Evolutionary conservation across 2,329 filamentous ascomycete species (phyloP).

Genomic region (Aspergillus pseudoterreus): DNA sequence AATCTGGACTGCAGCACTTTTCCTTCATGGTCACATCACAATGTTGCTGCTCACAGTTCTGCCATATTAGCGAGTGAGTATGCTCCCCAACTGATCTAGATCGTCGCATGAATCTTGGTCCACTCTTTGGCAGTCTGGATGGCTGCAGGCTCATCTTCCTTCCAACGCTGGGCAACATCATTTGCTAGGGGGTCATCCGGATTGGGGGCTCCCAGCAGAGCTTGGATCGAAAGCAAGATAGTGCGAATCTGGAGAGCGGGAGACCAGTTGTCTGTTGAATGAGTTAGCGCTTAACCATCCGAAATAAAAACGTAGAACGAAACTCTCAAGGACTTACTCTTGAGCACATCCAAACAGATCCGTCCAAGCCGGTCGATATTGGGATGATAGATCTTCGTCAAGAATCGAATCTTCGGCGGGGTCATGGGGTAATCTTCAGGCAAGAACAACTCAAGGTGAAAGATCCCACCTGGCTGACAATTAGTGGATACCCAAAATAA

Average conservation of each 20-base stretch:
- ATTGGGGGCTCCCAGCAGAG: slow-evolving; percentile 90
- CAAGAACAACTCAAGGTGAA: slow-evolving; percentile 95
- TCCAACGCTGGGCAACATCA: slow-evolving; percentile 97
- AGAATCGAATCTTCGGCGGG: slow-evolving; percentile 94
- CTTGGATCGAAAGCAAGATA: slow-evolving; percentile 97
- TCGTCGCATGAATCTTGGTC: slow-evolving; percentile 76
- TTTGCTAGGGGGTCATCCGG: slow-evolving; percentile 98
- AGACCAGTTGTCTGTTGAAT: slow-evolving; percentile 83
- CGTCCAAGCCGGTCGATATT: slow-evolving; percentile 97
- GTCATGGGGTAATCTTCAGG: slow-evolving; percentile 99
- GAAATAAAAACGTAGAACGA: background rate
- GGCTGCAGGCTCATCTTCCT: slow-evolving; percentile 88
- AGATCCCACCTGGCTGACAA: slow-evolving; percentile 62
- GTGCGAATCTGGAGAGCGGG: slow-evolving; percentile 96
- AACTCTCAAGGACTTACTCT: slow-evolving; percentile 63
- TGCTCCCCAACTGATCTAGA: slow-evolving; percentile 28
- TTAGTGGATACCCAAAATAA: slow-evolving; percentile 2
- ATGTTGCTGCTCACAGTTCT: slow-evolving; percentile 13
- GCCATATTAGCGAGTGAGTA: slow-evolving; percentile 10
- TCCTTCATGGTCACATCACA: slow-evolving; percentile 32
- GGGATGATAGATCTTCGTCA: slow-evolving; percentile 98
- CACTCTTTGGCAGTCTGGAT: slow-evolving; percentile 91
- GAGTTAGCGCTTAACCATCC: background rate
- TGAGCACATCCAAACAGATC: slow-evolving; percentile 94
- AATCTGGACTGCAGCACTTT: slow-evolving; percentile 15